A percentile compares a stretch with the other conserved stretches of the same genome.
Evolutionary conservation across 1,139 yeast genomes (phyloP).

Genomic region (Maudiozyma humilis): DNA sequence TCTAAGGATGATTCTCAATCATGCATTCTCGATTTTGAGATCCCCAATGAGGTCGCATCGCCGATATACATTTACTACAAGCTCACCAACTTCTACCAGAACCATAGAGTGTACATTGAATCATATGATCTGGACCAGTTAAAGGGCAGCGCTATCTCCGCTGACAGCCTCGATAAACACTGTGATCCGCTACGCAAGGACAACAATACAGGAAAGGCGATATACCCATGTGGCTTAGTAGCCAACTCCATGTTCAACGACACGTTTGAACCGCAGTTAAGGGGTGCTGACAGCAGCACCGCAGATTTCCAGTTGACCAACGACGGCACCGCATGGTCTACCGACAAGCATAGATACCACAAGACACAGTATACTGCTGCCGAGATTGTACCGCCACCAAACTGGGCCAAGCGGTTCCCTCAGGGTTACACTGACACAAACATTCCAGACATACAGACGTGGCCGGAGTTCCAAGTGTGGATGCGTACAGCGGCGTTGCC

Average conservation of each 20-base stretch:
- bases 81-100: conserved; percentile 66
- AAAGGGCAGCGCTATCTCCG: conserved; percentile 50
- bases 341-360: conserved; percentile 69
- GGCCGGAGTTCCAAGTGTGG: conserved; percentile 93
- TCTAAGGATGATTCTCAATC: conserved; percentile 25
- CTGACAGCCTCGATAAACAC: conserved; percentile 38
- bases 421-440: conserved; percentile 79
- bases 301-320: conserved; percentile 54
- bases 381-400: conserved; percentile 91
- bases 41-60: conserved; percentile 50
- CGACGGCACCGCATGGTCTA: conserved; percentile 76
- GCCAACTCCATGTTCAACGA: conserved; percentile 92
- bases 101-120: conserved; percentile 68
- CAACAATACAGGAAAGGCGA: conserved; percentile 32
- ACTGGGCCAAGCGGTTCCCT: conserved; percentile 78
- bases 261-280: conserved; percentile 41
- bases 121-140: conserved; percentile 60
- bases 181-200: conserved; percentile 77
- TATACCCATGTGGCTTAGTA: conserved; percentile 91
- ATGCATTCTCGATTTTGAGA: conserved; percentile 50
- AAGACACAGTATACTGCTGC: conserved; percentile 62
- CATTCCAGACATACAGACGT: conserved; percentile 66
- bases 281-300: conserved; percentile 32
- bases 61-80: conserved; percentile 60
- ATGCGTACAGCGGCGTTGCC: conserved; percentile 93